Percentiles rank a stretch among this genome's conserved stretches.
phyloP scores from a whole-genome alignment of 1,284 basidiomycete species.

The Heterobasidion annosum region DNA sequence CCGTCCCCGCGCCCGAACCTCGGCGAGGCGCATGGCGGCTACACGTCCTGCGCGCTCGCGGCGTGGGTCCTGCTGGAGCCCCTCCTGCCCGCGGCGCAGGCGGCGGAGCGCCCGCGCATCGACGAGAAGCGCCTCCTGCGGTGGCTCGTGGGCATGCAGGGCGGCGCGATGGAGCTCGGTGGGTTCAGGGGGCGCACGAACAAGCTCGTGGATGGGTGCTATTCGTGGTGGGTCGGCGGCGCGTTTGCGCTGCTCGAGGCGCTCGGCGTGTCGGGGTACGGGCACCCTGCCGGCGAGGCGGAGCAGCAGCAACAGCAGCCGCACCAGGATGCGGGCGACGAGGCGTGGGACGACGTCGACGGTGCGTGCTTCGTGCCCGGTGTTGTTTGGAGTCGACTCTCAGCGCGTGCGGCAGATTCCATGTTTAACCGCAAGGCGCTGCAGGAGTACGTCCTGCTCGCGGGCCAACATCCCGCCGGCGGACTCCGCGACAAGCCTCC shows the following conservation, averaged over 20 bases:
- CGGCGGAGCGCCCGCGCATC: conserved; percentile 22
- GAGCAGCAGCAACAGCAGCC: background rate
- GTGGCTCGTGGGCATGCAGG: conserved; percentile 89
- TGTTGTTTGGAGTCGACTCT: background rate
- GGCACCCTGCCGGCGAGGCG: conserved; percentile 12
- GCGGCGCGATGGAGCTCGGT: conserved; percentile 73
- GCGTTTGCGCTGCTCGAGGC: conserved; percentile 79
- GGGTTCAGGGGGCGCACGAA: conserved; percentile 94
- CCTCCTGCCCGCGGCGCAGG: conserved; percentile 21
- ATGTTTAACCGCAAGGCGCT: conserved; percentile 58
- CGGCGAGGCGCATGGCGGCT: conserved; percentile 96
- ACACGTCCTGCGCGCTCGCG: conserved; percentile 89
- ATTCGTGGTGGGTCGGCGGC: conserved; percentile 97
- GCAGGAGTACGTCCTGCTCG: conserved; percentile 83
- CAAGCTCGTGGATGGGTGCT: conserved; percentile 98
- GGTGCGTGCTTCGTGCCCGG: conserved; percentile 29
- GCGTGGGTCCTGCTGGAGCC: conserved; percentile 75
- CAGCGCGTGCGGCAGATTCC: conserved; percentile 29
- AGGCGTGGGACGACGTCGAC: conserved; percentile 55
- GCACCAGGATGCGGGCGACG: conserved; percentile 15
- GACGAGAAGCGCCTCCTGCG: conserved; percentile 59
- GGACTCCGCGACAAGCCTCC: conserved; percentile 94
- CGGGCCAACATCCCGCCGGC: conserved; percentile 78
- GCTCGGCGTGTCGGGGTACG: conserved; percentile 34
- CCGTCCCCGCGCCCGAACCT: conserved; percentile 51